Percentiles rank a stretch among this genome's conserved stretches.
Conservation (phyloP, 306 rosid genomes). For the Dalbergia cochinchinensis region DNA sequence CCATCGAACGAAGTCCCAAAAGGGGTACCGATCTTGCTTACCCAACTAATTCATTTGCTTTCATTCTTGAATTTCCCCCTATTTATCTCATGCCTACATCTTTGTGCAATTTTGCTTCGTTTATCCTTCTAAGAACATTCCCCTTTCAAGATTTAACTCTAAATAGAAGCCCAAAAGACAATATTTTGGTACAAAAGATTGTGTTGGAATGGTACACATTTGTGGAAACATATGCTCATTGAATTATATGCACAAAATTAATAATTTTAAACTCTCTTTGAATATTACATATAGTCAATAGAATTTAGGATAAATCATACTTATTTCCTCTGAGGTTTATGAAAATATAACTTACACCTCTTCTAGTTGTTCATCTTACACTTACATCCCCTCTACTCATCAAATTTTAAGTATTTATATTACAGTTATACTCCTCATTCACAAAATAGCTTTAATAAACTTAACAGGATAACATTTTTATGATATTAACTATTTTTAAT, state of each 20-base stretch:
- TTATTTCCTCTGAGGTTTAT: no score
- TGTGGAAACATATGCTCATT: neutral
- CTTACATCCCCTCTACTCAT: no score
- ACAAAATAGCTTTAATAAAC: no score
- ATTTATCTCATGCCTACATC: neutral
- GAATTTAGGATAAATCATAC: no score
- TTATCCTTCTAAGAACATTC: neutral
- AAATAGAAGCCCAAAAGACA: neutral
- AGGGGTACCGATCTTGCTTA: neutral
- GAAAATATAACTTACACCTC: no score
- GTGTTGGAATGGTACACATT: neutral
- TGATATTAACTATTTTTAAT: no score
- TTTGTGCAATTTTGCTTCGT: neutral
- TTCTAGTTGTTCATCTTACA: no score
- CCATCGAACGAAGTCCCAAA: neutral
- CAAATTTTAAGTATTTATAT: no score
- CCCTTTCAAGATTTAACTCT: neutral
- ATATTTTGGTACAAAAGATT: neutral
- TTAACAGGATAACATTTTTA: no score
- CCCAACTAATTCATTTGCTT: neutral
- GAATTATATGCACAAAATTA: neutral
- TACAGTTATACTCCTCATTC: no score
- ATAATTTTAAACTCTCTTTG: neutral
- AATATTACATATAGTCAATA: neutral
- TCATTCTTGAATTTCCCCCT: neutral